These are phyloP conservation scores for Pseudocercospora cruenta DNA, from an alignment of 2,329 filamentous ascomycete species.

Conservation along the genomic window DNA sequence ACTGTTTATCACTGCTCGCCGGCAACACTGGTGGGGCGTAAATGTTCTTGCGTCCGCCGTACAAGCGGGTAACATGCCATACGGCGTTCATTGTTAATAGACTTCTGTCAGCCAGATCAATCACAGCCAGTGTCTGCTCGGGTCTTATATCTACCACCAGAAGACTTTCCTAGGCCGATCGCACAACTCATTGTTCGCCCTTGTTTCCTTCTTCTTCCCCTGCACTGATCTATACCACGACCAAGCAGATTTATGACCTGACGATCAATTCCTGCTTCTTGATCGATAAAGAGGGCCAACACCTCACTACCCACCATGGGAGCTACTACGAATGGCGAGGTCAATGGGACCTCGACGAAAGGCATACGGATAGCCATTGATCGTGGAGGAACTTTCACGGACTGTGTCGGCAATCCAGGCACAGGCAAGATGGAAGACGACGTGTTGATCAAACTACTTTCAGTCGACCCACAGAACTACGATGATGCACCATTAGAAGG, in stretches of 20 bases:
- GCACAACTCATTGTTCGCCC: neutral
- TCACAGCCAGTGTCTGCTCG: neutral
- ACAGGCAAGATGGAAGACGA: constrained; percentile 71
- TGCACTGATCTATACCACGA: neutral
- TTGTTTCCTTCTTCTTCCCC: neutral
- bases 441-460: constrained; percentile 83
- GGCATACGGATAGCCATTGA: constrained; percentile 76
- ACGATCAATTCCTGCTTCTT: neutral
- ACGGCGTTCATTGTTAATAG: neutral
- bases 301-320: constrained; percentile 16
- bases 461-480: constrained; percentile 89
- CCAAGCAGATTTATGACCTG: neutral
- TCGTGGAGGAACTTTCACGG: constrained; percentile 88
- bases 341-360: constrained; percentile 34
- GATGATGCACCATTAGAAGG: constrained; percentile 88
- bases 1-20: neutral
- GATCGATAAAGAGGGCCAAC: neutral
- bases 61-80: neutral
- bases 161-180: neutral
- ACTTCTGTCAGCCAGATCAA: neutral
- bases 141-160: neutral
- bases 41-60: neutral
- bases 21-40: neutral
- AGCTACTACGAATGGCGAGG: constrained; percentile 16
- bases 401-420: constrained; percentile 82